Evolutionary conservation across 2,329 filamentous ascomycete genomes (phyloP).

Genomic region (Fusarium luffae): DNA sequence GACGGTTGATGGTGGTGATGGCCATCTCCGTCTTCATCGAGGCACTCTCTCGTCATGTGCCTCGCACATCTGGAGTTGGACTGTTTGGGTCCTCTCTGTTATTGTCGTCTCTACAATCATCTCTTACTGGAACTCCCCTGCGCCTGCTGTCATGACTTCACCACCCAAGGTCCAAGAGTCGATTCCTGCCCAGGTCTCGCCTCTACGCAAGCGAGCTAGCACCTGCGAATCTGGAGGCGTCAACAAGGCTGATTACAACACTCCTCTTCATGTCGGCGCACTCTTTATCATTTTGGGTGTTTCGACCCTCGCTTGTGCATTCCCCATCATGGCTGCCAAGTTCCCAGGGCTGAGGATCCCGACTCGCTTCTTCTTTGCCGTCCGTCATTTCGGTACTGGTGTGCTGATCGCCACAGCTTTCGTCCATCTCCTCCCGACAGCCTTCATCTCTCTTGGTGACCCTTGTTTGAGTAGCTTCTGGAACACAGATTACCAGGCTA

Average conservation of each 20-base stretch:
- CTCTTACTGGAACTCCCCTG: conserved; percentile 38
- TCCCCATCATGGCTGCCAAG: conserved; percentile 65
- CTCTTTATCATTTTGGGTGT: conserved; percentile 62
- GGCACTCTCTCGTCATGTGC: conserved; percentile 46
- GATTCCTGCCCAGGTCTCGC: conserved; percentile 23
- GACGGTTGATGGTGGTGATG: conserved; percentile 55
- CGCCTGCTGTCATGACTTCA: not conserved
- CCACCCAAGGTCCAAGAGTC: conserved; percentile 17
- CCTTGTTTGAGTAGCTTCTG: conserved; percentile 79
- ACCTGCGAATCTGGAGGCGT: conserved; percentile 48
- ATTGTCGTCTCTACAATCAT: conserved; percentile 51
- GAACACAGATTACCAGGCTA: conserved; percentile 78
- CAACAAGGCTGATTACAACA: conserved; percentile 60
- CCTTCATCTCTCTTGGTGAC: conserved; percentile 71
- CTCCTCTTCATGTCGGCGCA: conserved; percentile 67
- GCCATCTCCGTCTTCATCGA: conserved; percentile 51
- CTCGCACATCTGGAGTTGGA: conserved; percentile 54
- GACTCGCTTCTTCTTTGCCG: conserved; percentile 64
- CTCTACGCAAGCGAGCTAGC: conserved; percentile 42
- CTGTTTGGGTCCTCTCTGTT: conserved; percentile 57
- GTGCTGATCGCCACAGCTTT: conserved; percentile 82
- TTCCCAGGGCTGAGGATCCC: conserved; percentile 66
- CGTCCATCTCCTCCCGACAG: conserved; percentile 76
- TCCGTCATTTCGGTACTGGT: conserved; percentile 80
- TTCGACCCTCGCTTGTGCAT: conserved; percentile 61